Percentiles rank a stretch among this genome's conserved stretches.
Conservation (phyloP, 225 moss, liverwort and hornwort species). For the Marchantia polymorpha region DNA sequence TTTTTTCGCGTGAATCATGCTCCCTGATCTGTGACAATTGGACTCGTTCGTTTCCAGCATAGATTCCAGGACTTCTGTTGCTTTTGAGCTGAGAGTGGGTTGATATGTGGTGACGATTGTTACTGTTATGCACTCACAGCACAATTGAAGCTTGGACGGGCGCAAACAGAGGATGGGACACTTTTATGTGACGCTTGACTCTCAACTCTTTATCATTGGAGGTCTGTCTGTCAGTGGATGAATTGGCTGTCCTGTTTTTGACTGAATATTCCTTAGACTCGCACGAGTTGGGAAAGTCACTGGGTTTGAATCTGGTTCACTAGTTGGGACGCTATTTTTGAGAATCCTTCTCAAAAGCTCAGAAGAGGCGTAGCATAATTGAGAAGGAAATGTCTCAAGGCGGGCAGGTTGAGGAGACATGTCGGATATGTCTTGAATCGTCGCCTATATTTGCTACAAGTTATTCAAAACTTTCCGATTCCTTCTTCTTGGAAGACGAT, state of each 20-base stretch:
- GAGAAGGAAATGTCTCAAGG: slow-evolving; percentile 24
- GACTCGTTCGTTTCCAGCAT: background rate
- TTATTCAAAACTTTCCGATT: slow-evolving; percentile 25
- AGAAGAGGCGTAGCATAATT: background rate
- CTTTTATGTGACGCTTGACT: slow-evolving; percentile 19
- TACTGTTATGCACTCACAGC: background rate
- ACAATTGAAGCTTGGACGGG: slow-evolving; percentile 4
- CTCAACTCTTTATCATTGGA: background rate
- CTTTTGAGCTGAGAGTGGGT: background rate
- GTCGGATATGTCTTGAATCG: slow-evolving; percentile 33
- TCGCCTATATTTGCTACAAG: slow-evolving; percentile 18
- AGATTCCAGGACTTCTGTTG: background rate
- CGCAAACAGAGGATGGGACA: slow-evolving; percentile 20
- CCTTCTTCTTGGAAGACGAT: slow-evolving; percentile 28
- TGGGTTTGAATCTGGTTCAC: background rate
- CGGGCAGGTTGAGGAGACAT: slow-evolving; percentile 25
- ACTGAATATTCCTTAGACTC: background rate
- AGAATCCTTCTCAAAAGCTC: background rate
- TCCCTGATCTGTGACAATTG: background rate
- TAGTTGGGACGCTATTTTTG: background rate
- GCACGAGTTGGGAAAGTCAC: background rate
- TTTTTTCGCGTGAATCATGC: background rate
- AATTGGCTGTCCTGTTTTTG: background rate
- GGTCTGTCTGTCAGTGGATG: background rate
- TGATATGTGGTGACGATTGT: background rate